Conservation (phyloP, 1,284 basidiomycete species). For the Bjerkandera adusta region DNA sequence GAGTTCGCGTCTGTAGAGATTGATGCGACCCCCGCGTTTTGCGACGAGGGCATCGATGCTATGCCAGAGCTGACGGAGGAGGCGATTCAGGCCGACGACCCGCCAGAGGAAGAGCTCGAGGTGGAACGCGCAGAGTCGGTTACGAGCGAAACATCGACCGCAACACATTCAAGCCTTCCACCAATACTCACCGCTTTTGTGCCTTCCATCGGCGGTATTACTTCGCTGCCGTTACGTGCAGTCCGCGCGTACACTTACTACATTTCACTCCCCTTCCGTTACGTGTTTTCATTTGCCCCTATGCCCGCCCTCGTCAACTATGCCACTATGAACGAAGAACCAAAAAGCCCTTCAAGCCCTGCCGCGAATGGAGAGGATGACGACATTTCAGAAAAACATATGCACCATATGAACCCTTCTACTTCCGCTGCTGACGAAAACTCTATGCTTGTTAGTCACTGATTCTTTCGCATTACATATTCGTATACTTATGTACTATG, state of each 20-base stretch:
- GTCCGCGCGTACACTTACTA: conserved; percentile 29
- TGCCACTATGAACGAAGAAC: conserved; percentile 15
- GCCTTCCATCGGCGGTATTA: conserved; percentile 22
- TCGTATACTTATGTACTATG: conserved; percentile 44
- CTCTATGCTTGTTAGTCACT: conserved; percentile 42
- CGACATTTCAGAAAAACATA: conserved; percentile 13
- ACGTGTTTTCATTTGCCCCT: conserved; percentile 29
- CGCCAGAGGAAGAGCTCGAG: conserved; percentile 22
- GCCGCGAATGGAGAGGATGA: conserved; percentile 13
- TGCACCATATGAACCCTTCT: conserved; percentile 11
- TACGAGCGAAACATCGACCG: background rate
- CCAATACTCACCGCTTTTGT: conserved; percentile 18
- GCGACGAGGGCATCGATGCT: conserved; percentile 25
- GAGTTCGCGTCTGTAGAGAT: conserved; percentile 25
- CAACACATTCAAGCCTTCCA: conserved; percentile 6
- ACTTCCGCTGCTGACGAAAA: conserved; percentile 10
- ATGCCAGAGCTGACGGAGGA: conserved; percentile 23
- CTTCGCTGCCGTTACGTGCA: conserved; percentile 27
- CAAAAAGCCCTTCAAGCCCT: conserved; percentile 10
- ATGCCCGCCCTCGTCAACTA: conserved; percentile 13
- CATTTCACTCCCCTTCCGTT: conserved; percentile 27
- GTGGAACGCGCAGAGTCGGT: background rate
- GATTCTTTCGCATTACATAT: conserved; percentile 35
- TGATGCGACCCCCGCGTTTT: conserved; percentile 30
- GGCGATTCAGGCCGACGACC: conserved; percentile 23